These are phyloP conservation scores for Endocarpon pusillum DNA, from an alignment of 495 filamentous ascomycete genomes.

Conservation along the genomic window DNA sequence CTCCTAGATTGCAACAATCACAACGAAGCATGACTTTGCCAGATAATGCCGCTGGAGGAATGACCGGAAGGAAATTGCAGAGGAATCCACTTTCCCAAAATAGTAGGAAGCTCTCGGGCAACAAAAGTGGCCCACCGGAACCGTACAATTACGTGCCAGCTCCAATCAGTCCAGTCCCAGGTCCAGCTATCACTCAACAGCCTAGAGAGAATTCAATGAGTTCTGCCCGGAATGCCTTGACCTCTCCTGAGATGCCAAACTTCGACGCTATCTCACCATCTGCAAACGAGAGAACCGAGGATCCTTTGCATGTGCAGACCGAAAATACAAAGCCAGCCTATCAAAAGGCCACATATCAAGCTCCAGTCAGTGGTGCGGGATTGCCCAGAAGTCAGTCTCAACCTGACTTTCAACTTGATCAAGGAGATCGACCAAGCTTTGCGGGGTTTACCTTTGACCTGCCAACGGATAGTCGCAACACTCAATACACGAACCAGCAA, in stretches of 20 bases:
- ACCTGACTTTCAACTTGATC: slow-evolving; percentile 1
- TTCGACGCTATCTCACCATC: slow-evolving; percentile 47
- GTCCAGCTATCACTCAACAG: too few relatives aligned
- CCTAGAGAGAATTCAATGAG: too few relatives aligned
- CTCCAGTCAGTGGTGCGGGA: slow-evolving; percentile 2
- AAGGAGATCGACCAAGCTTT: slow-evolving; percentile 2
- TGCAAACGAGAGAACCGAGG: slow-evolving; percentile 8
- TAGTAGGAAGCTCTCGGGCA: not conserved
- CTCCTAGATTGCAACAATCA: too few relatives aligned
- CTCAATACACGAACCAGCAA: not conserved
- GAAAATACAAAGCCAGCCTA: not conserved
- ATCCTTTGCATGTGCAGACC: slow-evolving; percentile 3
- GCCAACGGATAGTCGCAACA: not conserved
- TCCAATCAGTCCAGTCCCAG: slow-evolving; percentile 14
- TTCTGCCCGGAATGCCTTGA: slow-evolving; percentile 7
- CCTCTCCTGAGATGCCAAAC: slow-evolving; percentile 48
- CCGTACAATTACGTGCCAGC: slow-evolving; percentile 15
- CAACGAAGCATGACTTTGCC: too few relatives aligned
- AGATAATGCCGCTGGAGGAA: too few relatives aligned
- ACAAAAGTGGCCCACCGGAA: slow-evolving; percentile 2
- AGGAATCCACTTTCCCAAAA: slow-evolving; percentile 1
- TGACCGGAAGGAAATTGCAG: not conserved
- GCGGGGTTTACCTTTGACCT: not conserved
- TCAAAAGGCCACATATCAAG: slow-evolving; percentile 1
- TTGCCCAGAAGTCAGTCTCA: slow-evolving; percentile 3